Base-by-base conservation (phyloP, 2,329 filamentous ascomycete genomes). In the Laburnicola sp. region DNA sequence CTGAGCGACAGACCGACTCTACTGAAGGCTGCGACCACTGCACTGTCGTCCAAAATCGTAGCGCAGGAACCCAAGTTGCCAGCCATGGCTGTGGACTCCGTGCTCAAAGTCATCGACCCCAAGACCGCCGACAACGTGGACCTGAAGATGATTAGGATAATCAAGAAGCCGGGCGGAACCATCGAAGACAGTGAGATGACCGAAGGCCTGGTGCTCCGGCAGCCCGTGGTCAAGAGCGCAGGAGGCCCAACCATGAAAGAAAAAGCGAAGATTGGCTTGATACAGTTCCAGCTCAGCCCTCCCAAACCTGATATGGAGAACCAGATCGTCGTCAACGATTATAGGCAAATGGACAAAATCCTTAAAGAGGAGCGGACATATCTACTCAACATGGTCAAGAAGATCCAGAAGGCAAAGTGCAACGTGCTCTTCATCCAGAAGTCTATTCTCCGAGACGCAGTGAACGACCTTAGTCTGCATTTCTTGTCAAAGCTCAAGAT, bases 271-370 rank as follows among this genome's bases (percentile, higher is more conserved):
- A 99, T 99, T 77, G 94, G 89, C 60, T 81, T 99, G 56, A 97
- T 99, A 63, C 94, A 99, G 74, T 99, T 99, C 83, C 94, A 99
- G 77, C 86, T 99, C 65, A 96, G 91, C 76, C 93, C 94, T 40
- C 94, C 94, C 2, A 99, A 99, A 78, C 94, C 94, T 63, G 94
- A 99, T 75, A 99, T 99, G 94, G 94, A 99, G 80, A 99, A 99
- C 78, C 94, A 95, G 70, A 97, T 99, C 59, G 87, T 96, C 28
- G 94, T 99, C 69, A 99, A 99, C 76, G 94, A 99, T 80, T 99
- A 99, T 82, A 85, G 94, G 70, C 94, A 99, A 75, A 99, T 99
- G 94, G 94, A 99, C 81, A 99, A 97, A 83, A 99, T 99, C 62
- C 84, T 99, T 65, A 99, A 99, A 79, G 94, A 99, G 78, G 94